Conservation (phyloP, 1,284 basidiomycete genomes). For the Tilletia setariae region DNA sequence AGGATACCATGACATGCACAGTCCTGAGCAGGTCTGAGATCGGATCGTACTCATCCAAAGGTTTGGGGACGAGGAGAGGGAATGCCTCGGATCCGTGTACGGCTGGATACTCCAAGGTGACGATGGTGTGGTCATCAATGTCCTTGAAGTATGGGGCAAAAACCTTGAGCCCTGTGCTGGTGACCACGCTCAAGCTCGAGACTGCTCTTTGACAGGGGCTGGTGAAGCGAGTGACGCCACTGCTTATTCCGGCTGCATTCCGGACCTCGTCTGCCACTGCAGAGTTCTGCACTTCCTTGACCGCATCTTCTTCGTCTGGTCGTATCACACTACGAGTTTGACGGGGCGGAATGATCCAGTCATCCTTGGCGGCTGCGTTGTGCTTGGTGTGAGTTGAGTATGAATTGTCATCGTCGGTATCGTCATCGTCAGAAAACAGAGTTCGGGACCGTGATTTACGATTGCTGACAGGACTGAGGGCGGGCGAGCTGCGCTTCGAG, state of each 20-base stretch:
- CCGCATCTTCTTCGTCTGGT: background rate
- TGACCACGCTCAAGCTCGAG: constrained; percentile 26
- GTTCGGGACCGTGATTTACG: background rate
- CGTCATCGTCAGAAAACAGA: constrained; percentile 1
- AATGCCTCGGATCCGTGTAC: constrained; percentile 35
- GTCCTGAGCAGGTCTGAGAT: constrained; percentile 45
- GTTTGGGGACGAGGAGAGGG: constrained; percentile 43
- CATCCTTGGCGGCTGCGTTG: background rate
- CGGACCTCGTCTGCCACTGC: constrained; percentile 14
- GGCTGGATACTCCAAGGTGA: constrained; percentile 44
- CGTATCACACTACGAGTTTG: background rate
- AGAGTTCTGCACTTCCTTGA: constrained; percentile 16
- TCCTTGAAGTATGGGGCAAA: constrained; percentile 38
- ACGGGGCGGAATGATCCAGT: background rate
- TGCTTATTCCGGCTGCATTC: background rate
- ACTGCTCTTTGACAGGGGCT: background rate
- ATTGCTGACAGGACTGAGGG: constrained; percentile 14
- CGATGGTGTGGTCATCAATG: constrained; percentile 28
- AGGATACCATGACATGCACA: constrained; percentile 39
- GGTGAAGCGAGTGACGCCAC: background rate
- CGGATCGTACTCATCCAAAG: constrained; percentile 51
- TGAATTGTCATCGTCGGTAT: background rate
- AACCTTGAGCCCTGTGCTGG: constrained; percentile 27
- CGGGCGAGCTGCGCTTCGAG: constrained; percentile 18
- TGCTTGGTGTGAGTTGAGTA: background rate